Conservation (phyloP, 140 eudicot genomes). For the Ambrosia hybrid region DNA sequence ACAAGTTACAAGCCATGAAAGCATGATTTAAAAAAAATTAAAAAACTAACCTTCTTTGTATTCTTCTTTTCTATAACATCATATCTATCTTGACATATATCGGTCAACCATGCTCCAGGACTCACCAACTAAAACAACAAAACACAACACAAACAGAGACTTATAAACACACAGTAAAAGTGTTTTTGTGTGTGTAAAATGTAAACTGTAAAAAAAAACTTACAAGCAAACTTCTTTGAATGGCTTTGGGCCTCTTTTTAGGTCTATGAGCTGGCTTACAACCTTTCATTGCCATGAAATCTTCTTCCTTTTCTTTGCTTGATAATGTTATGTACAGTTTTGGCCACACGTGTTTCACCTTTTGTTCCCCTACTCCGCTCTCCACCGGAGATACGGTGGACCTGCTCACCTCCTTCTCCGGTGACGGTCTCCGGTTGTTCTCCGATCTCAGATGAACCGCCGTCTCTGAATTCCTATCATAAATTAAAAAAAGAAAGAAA, state of each 20-base stretch:
- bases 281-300: slow-evolving; percentile 67
- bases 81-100: slow-evolving; percentile 50
- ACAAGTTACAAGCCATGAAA: slow-evolving; percentile 18
- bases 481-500: no score
- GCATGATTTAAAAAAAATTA: background rate
- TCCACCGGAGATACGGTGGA: slow-evolving; percentile 16
- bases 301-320: slow-evolving; percentile 62
- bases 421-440: slow-evolving; percentile 41
- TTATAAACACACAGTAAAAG: slow-evolving; percentile 4
- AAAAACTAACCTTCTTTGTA: slow-evolving; percentile 40
- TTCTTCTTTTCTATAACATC: slow-evolving; percentile 55
- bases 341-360: slow-evolving; percentile 33
- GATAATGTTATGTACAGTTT: slow-evolving; percentile 39
- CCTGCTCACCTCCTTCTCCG: slow-evolving; percentile 34
- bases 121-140: slow-evolving; percentile 43
- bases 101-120: slow-evolving; percentile 56
- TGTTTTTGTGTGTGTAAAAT: slow-evolving; percentile 1
- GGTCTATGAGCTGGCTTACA: slow-evolving; percentile 64
- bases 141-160: background rate
- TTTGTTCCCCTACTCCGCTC: slow-evolving; percentile 26
- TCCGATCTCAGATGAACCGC: slow-evolving; percentile 41
- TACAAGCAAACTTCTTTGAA: slow-evolving; percentile 56
- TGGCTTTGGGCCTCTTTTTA: slow-evolving; percentile 53
- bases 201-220: slow-evolving; percentile 8
- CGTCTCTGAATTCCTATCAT: slow-evolving; percentile 32